phyloP scores from a whole-genome alignment of 495 filamentous ascomycete species.

The Coniosporium apollinis region DNA sequence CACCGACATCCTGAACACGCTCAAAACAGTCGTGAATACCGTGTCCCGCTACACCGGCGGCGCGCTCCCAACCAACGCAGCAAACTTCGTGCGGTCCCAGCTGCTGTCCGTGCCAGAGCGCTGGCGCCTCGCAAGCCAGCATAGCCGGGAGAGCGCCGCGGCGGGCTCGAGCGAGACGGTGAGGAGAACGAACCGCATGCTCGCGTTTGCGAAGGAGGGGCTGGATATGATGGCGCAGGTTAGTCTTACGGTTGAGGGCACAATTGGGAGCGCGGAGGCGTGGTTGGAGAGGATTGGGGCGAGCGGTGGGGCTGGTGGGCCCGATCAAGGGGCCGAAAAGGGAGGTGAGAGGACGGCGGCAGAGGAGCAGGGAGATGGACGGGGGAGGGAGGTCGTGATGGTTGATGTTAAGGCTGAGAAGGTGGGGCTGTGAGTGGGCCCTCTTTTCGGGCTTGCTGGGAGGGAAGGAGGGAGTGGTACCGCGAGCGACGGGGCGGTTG shows the following conservation, averaged over 20 bases:
- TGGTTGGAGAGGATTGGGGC: conserved; percentile 66
- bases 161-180: conserved; percentile 25
- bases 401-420: neutral
- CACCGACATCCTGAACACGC: conserved; percentile 54
- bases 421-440: too few relatives aligned
- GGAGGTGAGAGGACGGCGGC: neutral
- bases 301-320: conserved; percentile 18
- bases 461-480: too few relatives aligned
- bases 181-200: conserved; percentile 45
- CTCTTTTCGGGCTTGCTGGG: too few relatives aligned
- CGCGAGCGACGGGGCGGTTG: too few relatives aligned
- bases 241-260: conserved; percentile 62
- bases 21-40: conserved; percentile 58
- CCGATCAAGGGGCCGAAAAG: neutral
- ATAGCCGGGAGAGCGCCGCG: conserved; percentile 27
- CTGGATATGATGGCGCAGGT: conserved; percentile 83
- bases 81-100: conserved; percentile 58
- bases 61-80: conserved; percentile 69
- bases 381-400: neutral
- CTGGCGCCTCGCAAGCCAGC: conserved; percentile 38
- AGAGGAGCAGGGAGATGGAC: neutral
- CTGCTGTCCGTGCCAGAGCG: conserved; percentile 62
- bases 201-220: conserved; percentile 72
- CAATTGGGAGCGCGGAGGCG: conserved; percentile 67
- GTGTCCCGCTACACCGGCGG: conserved; percentile 74